Conservation (phyloP, 768 basidiomycete species). For the Tricholoma sp. region DNA sequence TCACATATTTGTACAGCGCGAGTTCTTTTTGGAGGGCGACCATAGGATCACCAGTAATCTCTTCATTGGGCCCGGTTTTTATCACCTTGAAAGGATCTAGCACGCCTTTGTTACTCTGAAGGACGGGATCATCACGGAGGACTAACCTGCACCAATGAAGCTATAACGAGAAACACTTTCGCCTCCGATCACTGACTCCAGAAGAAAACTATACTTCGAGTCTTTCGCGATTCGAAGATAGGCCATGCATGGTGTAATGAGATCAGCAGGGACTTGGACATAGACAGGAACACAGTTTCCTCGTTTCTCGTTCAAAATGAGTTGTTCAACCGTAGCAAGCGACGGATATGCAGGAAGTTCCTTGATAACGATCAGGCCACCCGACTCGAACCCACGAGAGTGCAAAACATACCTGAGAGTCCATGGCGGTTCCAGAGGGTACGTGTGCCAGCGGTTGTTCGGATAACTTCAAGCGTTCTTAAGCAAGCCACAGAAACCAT, state of each 20-base stretch:
- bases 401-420: conserved; percentile 36
- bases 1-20: conserved; percentile 81
- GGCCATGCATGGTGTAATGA: conserved; percentile 95
- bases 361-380: conserved; percentile 26
- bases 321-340: conserved; percentile 66
- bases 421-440: conserved; percentile 24
- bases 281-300: conserved; percentile 95
- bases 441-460: background rate
- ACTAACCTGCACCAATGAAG: conserved; percentile 90
- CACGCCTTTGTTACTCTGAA: background rate
- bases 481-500: background rate
- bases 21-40: conserved; percentile 80
- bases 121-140: background rate
- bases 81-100: conserved; percentile 91
- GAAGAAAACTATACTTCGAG: conserved; percentile 89
- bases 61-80: conserved; percentile 82
- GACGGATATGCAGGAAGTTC: conserved; percentile 67
- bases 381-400: background rate
- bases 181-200: conserved; percentile 89
- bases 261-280: conserved; percentile 90
- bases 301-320: conserved; percentile 73
- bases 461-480: background rate
- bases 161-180: conserved; percentile 92
- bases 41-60: conserved; percentile 85
- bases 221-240: conserved; percentile 91